Conservation (phyloP, 2,329 filamentous ascomycete genomes). For the Triangularia setosa region DNA sequence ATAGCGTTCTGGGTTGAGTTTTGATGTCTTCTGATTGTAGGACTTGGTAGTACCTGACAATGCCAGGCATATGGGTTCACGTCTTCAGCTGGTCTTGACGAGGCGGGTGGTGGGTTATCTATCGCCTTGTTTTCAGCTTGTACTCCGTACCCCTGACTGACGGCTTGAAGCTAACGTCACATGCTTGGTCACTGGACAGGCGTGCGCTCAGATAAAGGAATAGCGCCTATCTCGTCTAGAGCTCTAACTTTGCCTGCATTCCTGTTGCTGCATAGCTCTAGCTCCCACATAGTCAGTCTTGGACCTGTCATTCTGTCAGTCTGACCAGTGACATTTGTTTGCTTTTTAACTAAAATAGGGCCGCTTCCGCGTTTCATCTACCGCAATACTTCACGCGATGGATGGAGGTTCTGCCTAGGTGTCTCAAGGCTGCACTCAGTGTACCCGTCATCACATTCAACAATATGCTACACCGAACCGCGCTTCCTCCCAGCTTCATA, state of each 20-base stretch:
- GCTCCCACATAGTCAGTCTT: not conserved
- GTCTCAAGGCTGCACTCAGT: not conserved
- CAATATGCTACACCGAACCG: constrained; percentile 13
- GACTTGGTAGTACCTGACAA: too few species aligned
- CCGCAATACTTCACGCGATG: not conserved
- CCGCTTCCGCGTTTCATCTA: too few species aligned
- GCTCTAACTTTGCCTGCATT: not conserved
- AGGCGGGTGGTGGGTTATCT: not conserved
- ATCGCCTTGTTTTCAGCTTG: not conserved
- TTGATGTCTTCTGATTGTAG: too few species aligned
- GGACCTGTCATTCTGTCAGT: not conserved
- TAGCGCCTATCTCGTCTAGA: not conserved
- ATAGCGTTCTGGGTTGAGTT: too few species aligned
- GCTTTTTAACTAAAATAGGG: not conserved
- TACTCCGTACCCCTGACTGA: not conserved
- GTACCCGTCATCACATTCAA: not conserved
- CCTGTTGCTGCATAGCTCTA: not conserved
- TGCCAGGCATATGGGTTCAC: not conserved
- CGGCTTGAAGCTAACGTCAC: constrained; percentile 4
- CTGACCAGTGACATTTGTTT: not conserved
- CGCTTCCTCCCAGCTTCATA: constrained; percentile 1
- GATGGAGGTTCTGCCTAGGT: not conserved
- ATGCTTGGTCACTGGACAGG: constrained; percentile 11
- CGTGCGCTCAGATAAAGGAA: constrained; percentile 15
- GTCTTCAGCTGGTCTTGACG: not conserved